These are phyloP conservation scores for Tulasnella calospora DNA, from an alignment of 768 basidiomycete genomes.

Conservation along the genomic window DNA sequence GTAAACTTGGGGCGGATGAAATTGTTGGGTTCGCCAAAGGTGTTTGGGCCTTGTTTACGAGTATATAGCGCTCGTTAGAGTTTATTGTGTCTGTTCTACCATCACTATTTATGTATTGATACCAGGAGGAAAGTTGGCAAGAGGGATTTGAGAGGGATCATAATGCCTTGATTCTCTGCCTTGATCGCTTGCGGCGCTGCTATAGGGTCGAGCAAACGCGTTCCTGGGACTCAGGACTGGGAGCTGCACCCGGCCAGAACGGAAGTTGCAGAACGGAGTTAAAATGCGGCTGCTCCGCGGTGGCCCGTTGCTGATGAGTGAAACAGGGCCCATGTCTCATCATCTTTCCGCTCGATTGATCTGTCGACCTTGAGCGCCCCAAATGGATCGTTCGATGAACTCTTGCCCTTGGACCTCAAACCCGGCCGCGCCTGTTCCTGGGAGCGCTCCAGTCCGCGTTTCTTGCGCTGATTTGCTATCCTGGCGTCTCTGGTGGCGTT, in stretches of 20 bases:
- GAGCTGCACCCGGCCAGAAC: background rate
- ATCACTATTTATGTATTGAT: background rate
- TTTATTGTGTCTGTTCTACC: background rate
- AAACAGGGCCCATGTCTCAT: slow-evolving; percentile 2
- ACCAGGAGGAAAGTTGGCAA: background rate
- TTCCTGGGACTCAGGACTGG: too few relatives aligned
- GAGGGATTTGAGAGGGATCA: background rate
- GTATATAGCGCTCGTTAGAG: slow-evolving; percentile 44
- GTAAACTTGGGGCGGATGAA: slow-evolving; percentile 84
- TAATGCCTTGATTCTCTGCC: background rate
- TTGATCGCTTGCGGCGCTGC: background rate
- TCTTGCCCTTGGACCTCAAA: background rate
- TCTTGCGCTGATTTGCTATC: background rate
- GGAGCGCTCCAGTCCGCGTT: background rate
- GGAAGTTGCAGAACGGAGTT: background rate
- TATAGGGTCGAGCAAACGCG: background rate
- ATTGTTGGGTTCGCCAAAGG: slow-evolving; percentile 82
- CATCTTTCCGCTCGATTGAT: background rate
- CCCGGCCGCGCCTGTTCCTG: background rate
- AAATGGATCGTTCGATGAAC: background rate
- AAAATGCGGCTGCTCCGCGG: background rate
- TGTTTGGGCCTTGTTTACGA: slow-evolving; percentile 71
- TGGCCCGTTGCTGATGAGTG: background rate
- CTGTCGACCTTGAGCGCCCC: background rate
- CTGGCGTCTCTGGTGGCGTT: background rate